Percentiles rank a stretch among this genome's conserved stretches.
Evolutionary conservation across 352 stramenopile species (phyloP).

Genomic region (Phytophthora aleatoria): DNA sequence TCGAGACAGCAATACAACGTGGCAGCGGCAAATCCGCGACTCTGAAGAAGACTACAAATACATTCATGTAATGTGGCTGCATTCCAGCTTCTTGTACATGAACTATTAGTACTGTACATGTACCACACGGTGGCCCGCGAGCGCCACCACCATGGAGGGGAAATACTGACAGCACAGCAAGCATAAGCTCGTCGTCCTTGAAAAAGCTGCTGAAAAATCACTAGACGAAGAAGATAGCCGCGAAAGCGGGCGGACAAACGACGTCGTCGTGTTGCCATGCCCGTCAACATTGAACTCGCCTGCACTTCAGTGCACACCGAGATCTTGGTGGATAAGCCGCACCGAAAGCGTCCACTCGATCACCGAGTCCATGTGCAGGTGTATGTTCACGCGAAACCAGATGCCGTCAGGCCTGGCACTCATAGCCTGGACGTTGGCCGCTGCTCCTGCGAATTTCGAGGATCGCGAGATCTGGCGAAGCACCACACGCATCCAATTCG

Average conservation of each 20-base stretch:
- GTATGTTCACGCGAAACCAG: slow-evolving; percentile 8
- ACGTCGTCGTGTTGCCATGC: neutral
- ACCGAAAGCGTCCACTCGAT: slow-evolving; percentile 11
- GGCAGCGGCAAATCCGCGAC: too few relatives aligned
- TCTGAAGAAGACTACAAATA: too few relatives aligned
- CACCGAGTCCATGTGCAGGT: slow-evolving; percentile 5
- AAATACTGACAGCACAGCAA: too few relatives aligned
- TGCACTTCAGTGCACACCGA: slow-evolving; percentile 1
- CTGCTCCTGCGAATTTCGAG: neutral
- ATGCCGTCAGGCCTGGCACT: slow-evolving; percentile 1
- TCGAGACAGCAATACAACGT: too few relatives aligned
- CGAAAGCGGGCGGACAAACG: neutral
- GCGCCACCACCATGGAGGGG: too few relatives aligned
- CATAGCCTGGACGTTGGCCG: neutral
- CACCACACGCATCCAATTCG: neutral
- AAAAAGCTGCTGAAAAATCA: too few relatives aligned
- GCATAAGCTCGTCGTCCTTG: too few relatives aligned
- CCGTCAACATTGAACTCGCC: neutral
- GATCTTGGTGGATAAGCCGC: slow-evolving; percentile 7
- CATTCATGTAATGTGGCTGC: too few relatives aligned
- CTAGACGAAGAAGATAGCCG: neutral
- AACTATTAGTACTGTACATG: too few relatives aligned
- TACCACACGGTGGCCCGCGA: too few relatives aligned
- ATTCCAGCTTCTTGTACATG: too few relatives aligned
- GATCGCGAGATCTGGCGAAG: neutral